Conservation (phyloP, 2,329 filamentous ascomycete species). For the Penicillium fuscoglaucum region DNA sequence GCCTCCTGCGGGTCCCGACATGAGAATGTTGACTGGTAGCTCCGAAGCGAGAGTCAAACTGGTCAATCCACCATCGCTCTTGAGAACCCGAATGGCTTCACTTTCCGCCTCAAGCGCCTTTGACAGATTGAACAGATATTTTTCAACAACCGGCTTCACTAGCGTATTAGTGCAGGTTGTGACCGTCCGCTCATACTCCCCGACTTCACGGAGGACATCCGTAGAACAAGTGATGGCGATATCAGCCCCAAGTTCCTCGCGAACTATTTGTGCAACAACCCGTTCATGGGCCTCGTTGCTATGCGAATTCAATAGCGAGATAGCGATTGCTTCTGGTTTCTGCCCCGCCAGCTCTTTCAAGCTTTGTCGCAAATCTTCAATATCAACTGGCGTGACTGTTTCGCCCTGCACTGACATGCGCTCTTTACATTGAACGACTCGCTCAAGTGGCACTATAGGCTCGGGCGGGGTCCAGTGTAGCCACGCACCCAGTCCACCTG, state of each 20-base stretch:
- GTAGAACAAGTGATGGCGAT: conserved; percentile 49
- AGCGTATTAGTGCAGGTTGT: conserved; percentile 52
- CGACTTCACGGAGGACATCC: conserved; percentile 50
- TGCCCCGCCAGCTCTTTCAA: conserved; percentile 44
- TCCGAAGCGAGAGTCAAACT: conserved; percentile 48
- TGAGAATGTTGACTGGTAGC: conserved; percentile 51
- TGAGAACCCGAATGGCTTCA: conserved; percentile 50
- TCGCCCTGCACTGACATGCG: conserved; percentile 48
- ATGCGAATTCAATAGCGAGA: conserved; percentile 52
- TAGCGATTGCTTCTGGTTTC: conserved; percentile 48
- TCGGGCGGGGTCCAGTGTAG: conserved; percentile 51
- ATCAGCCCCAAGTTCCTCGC: conserved; percentile 46
- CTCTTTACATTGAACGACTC: conserved; percentile 49
- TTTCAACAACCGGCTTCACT: conserved; percentile 51
- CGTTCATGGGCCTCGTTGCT: conserved; percentile 47
- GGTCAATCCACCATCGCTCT: conserved; percentile 52
- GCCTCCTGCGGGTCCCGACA: conserved; percentile 54
- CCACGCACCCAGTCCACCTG: conserved; percentile 53
- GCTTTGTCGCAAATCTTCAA: conserved; percentile 39
- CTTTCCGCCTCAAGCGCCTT: conserved; percentile 44
- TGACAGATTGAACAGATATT: conserved; percentile 46
- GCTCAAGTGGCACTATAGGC: conserved; percentile 51
- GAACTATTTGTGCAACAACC: conserved; percentile 40
- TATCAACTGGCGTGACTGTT: conserved; percentile 43
- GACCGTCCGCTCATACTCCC: conserved; percentile 53